Evolutionary conservation across 2,329 filamentous ascomycete species (phyloP), one percentile per base, ranked within the genome.

Genomic region (Bipolaris gigantea): DNA sequence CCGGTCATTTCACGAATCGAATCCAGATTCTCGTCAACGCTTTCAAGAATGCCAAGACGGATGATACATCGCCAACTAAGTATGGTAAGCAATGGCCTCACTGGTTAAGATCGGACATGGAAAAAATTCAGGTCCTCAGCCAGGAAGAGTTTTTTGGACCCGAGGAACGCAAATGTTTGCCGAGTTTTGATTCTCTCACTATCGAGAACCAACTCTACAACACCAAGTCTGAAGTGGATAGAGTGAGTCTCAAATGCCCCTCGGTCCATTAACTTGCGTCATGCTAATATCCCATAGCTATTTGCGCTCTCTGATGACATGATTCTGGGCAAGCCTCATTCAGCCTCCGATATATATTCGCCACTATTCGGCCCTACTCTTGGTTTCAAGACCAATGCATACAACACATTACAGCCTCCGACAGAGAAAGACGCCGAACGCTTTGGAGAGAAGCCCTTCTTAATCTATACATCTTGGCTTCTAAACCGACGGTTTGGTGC

Each of bases 301-400:
- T 74, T 78, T 18, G 76, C 76, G 6, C 63, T 79, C 19, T 79
- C 76, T 0, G 76, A 79, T 53, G 76, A 79, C 52, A 78, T 78
- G 76, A 69, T 78, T 34, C 62, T 79, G 5, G 76, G 76, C 1
- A 75, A 72, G 62, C 66, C 67, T 1, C 76, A 78, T 55, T 67
- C 76, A 0, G 75, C 76, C 4, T 75, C 76, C 11, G 76, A 79
- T 56, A 67, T 78, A 27, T 78, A 76, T 57, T 78, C 76, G 1
- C 76, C 76, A 4, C 64, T 79, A 7, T 79, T 79, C 48, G 76
- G 76, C 0, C 71, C 72, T 2, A 74, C 70, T 2, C 72, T 79
- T 63, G 76, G 72, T 2, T 79, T 78, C 67, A 79, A 79, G 52
- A 53, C 65, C 11, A 77, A 78, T 42, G 64, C 64, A 36, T 79